Conservation (phyloP, 129 eudicot genomes). For the Tagetes erecta region DNA sequence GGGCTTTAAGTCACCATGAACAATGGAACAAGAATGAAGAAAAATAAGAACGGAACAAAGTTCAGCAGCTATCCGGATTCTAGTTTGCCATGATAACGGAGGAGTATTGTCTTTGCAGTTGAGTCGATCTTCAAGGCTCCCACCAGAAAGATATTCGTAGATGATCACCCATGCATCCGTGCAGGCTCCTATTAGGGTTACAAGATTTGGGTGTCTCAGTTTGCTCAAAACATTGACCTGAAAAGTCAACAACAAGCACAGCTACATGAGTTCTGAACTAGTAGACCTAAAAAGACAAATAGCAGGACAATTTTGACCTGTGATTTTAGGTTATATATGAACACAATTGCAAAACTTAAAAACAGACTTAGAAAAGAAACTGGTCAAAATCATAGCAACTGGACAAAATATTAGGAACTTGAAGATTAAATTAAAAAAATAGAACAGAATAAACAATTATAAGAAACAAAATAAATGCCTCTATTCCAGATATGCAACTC, state of each 20-base stretch:
- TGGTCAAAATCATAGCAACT: background rate
- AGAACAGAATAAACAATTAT: background rate
- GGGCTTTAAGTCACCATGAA: slow-evolving; percentile 89
- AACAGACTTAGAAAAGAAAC: background rate
- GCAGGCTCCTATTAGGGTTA: slow-evolving; percentile 84
- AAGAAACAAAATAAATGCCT: background rate
- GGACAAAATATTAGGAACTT: background rate
- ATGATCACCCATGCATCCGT: slow-evolving; percentile 68
- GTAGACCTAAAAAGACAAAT: background rate
- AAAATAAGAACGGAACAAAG: slow-evolving; percentile 89
- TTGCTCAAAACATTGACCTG: slow-evolving; percentile 88
- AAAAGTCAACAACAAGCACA: slow-evolving; percentile 13
- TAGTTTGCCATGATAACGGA: slow-evolving; percentile 85
- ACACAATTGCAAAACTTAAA: background rate
- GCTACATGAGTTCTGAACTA: background rate
- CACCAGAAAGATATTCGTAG: slow-evolving; percentile 78
- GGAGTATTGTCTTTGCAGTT: slow-evolving; percentile 76
- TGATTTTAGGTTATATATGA: background rate
- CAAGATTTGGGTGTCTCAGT: slow-evolving; percentile 86
- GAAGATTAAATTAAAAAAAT: background rate
- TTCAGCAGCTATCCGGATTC: slow-evolving; percentile 88
- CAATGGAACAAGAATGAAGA: slow-evolving; percentile 68
- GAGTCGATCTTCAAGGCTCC: slow-evolving; percentile 96
- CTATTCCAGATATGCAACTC: background rate
- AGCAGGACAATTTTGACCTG: background rate